A percentile compares a stretch with the other conserved stretches of the same genome.
These are phyloP conservation scores for Zostera marina DNA, from an alignment of 116 monocot genomes.

Conservation along the genomic window DNA sequence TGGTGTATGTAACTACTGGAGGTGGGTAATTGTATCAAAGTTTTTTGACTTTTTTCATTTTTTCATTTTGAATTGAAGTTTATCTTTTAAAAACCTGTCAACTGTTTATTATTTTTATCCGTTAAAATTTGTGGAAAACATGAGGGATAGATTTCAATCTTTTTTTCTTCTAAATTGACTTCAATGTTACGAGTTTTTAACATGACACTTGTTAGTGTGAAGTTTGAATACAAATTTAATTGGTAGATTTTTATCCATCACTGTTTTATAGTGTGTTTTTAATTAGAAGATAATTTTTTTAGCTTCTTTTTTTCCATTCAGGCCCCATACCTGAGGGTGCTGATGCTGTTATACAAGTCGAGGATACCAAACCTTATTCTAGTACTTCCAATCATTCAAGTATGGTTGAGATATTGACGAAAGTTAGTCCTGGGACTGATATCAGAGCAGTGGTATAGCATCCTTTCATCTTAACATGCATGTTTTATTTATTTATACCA, in stretches of 20 bases:
- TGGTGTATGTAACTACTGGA: slow-evolving; percentile 98
- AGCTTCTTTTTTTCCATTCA: slow-evolving; percentile 8
- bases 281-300: not conserved
- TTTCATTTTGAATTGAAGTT: not conserved
- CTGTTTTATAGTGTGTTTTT: not conserved
- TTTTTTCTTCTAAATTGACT: no score
- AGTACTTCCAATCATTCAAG: slow-evolving; percentile 22
- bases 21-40: slow-evolving; percentile 19
- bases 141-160: no score
- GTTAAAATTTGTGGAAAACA: no score
- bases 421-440: slow-evolving; percentile 43
- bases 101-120: no score
- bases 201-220: no score
- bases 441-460: slow-evolving; percentile 74
- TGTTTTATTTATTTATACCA: not conserved
- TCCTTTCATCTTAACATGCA: not conserved
- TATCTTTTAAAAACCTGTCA: not conserved
- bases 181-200: no score
- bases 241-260: no score
- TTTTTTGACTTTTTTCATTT: not conserved
- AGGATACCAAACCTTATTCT: slow-evolving; percentile 52
- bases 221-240: no score
- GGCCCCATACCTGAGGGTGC: slow-evolving; percentile 94
- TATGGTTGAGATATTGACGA: slow-evolving; percentile 38
- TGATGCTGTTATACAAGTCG: slow-evolving; percentile 93